These are phyloP conservation scores for Bonia amplexicaulis DNA, from an alignment of 176 grass and related monocot species.

Conservation along the genomic window DNA sequence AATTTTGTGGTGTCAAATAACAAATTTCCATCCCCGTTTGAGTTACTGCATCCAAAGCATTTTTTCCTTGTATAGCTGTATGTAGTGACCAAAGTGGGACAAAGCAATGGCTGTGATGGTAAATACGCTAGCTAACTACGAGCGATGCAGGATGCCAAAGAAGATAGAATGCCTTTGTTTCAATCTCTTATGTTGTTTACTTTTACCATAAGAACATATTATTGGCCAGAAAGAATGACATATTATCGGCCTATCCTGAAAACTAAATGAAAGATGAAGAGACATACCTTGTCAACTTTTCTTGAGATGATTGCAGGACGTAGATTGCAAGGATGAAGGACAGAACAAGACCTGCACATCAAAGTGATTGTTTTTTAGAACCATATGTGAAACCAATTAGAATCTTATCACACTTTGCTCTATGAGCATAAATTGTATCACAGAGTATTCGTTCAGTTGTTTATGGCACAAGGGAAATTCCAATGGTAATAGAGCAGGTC, in stretches of 20 bases:
- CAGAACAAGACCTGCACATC: conserved; percentile 75
- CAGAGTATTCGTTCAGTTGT: not conserved
- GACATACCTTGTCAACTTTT: conserved; percentile 45
- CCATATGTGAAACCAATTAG: not conserved
- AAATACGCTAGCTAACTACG: conserved; percentile 17
- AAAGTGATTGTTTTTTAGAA: not conserved
- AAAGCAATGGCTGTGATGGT: not conserved
- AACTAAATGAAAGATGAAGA: conserved; percentile 20
- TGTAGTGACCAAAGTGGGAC: not conserved
- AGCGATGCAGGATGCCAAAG: not conserved
- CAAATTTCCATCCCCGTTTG: conserved; percentile 3
- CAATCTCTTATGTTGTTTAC: not conserved
- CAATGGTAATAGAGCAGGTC: not conserved
- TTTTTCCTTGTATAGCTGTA: not conserved
- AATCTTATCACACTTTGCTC: not conserved
- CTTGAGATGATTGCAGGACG: conserved; percentile 54
- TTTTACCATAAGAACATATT: not conserved
- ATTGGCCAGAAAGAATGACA: not conserved
- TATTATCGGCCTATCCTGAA: not conserved
- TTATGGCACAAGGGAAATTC: conserved; percentile 14
- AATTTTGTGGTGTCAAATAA: conserved; percentile 4
- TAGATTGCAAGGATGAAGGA: conserved; percentile 61
- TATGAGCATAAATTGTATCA: not conserved
- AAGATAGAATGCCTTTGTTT: not conserved
- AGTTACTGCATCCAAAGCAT: not conserved